phyloP scores from a whole-genome alignment of 169 alveolate genomes.

The Theileria annulata region DNA sequence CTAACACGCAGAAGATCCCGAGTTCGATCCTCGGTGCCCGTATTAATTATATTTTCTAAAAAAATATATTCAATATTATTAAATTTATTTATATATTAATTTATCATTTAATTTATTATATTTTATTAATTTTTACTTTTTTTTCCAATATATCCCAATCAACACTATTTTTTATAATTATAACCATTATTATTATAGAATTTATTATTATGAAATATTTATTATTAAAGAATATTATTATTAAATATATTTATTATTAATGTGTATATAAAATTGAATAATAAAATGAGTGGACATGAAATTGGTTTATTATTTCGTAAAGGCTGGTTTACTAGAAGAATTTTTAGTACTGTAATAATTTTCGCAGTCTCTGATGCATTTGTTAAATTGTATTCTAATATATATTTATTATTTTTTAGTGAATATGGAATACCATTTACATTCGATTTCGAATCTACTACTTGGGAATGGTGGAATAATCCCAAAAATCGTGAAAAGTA shows the following conservation, averaged over 20 bases:
- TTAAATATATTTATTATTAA: no score
- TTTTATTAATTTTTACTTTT: not conserved
- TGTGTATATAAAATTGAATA: no score
- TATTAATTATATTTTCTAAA: not conserved
- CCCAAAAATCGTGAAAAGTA: not conserved
- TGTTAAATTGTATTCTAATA: slow-evolving; percentile 35
- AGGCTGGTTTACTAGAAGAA: slow-evolving; percentile 61
- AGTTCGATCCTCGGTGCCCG: slow-evolving; percentile 89
- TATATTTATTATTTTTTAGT: slow-evolving; percentile 5
- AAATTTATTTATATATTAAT: no score
- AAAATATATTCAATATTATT: no score
- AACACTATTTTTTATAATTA: not conserved
- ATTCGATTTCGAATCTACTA: slow-evolving; percentile 35
- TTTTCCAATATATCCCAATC: not conserved
- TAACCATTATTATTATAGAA: no score
- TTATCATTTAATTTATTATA: not conserved
- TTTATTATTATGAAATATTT: no score
- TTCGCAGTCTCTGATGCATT: slow-evolving; percentile 55
- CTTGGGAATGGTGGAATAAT: slow-evolving; percentile 62
- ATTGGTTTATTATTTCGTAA: slow-evolving; percentile 56
- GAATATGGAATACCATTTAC: slow-evolving; percentile 53
- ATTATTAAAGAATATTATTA: no score
- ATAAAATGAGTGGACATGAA: slow-evolving; percentile 42
- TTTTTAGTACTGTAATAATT: slow-evolving; percentile 31
- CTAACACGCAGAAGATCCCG: slow-evolving; percentile 89